Percentiles rank a stretch among this genome's conserved stretches.
Evolutionary conservation across 2,329 filamentous ascomycete species (phyloP).

Genomic region (Mollisiaceae sp.): DNA sequence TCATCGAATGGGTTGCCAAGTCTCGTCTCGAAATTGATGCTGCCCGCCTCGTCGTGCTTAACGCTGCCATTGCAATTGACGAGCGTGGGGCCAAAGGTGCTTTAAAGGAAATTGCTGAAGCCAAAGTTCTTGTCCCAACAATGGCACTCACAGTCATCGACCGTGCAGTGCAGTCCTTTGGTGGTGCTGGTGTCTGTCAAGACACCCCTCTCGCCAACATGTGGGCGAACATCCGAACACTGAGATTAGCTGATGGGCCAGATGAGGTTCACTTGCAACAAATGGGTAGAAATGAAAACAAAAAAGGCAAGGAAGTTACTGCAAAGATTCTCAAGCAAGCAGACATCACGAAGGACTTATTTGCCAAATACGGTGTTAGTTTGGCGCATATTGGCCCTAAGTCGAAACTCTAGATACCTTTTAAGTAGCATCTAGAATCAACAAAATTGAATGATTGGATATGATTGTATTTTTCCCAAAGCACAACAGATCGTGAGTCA

Average conservation of each 20-base stretch:
- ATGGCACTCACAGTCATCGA: constrained; percentile 88
- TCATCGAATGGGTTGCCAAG: constrained; percentile 92
- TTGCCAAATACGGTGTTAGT: constrained; percentile 61
- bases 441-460: constrained; percentile 15
- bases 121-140: constrained; percentile 88
- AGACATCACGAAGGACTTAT: constrained; percentile 67
- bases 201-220: constrained; percentile 89
- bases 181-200: constrained; percentile 88
- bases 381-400: constrained; percentile 40
- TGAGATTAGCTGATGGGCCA: constrained; percentile 88
- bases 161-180: constrained; percentile 90
- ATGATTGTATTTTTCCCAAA: background rate
- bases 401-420: constrained; percentile 41
- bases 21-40: constrained; percentile 94
- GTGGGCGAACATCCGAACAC: constrained; percentile 81
- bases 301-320: constrained; percentile 64
- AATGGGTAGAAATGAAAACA: constrained; percentile 82
- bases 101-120: constrained; percentile 91
- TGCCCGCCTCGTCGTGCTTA: constrained; percentile 86
- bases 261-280: constrained; percentile 93
- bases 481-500: constrained; percentile 1
- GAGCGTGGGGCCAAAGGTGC: constrained; percentile 85
- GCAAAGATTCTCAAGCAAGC: constrained; percentile 68
- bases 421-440: constrained; percentile 14
- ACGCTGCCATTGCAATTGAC: constrained; percentile 95